Evolutionary conservation across 2,329 filamentous ascomycete genomes (phyloP), one percentile per base, ranked within the genome.

Genomic region (Periconia digitata): DNA sequence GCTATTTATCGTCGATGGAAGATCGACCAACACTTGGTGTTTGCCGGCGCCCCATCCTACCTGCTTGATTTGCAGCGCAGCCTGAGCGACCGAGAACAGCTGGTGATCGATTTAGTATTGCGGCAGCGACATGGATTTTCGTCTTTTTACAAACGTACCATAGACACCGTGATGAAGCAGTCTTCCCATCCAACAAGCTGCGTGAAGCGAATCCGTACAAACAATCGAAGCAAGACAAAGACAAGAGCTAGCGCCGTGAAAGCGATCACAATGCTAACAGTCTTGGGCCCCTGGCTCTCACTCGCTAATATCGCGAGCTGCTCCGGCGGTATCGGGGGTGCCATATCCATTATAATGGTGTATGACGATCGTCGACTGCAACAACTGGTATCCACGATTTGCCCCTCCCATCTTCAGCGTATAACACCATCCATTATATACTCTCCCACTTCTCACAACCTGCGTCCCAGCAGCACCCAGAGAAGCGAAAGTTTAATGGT

Each of bases 21-120:
- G 56, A 12, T 49, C 12, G 3, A 67, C 22, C n/a, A 64, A 58
- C 4, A 62, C 46, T 1, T 48, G 29, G 37, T 66, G 64, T 40
- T 54, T 63, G 20, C 64, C 64, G 21, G 5, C 40, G 13, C 40
- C 44, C 21, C 24, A 46, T 46, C 34, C 32, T 12, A 22, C 36
- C 17, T 40, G 7, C n/a, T 32, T 18, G 24, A 46, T 20, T 27
- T 46, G 44, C 18, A 15, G n/a, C 13, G 32, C 44, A 6, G 17
- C 37, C 17, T 22, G 17, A 3, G 27, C 18, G 15, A 46, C 34
- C 8, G 44, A 40, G 17, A 37, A 35, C 17, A 13, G 6, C 44
- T 46, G 18, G 12, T 4, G 16, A 18, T 10, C 13, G 15, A n/a
- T n/a, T 41, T 17, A 41, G 40, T n/a, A 29, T 8, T n/a, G 6